Evolutionary conservation across 2,329 filamentous ascomycete species (phyloP).

Genomic region (Aciculosporium take): DNA sequence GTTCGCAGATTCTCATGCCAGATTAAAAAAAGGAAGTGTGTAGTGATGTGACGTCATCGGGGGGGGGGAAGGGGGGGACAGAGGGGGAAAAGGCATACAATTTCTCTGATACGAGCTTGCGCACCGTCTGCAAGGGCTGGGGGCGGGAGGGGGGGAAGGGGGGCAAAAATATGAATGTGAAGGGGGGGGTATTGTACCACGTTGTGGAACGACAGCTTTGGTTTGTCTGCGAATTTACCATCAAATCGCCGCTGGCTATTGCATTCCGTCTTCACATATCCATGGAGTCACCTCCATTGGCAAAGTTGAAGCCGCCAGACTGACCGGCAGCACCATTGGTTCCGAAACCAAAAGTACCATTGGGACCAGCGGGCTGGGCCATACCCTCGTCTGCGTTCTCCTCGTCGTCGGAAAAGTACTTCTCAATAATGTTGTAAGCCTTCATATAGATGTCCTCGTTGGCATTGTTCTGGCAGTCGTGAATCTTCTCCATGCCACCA

Average conservation of each 20-base stretch:
- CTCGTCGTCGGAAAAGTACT: conserved; percentile 98
- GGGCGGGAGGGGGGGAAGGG: conserved; percentile 5
- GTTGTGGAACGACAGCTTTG: not conserved
- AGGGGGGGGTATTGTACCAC: conserved; percentile 4
- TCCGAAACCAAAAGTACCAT: conserved; percentile 70
- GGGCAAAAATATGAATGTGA: conserved; percentile 7
- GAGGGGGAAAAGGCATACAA: conserved; percentile 8
- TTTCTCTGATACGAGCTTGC: conserved; percentile 14
- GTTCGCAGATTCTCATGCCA: conserved; percentile 22
- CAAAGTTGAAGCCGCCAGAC: conserved; percentile 86
- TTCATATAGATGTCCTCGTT: conserved; percentile 99
- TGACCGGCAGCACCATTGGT: conserved; percentile 42
- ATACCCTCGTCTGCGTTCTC: conserved; percentile 75
- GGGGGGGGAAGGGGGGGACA: conserved; percentile 11
- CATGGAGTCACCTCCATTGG: conserved; percentile 53
- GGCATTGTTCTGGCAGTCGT: conserved; percentile 99
- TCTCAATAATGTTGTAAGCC: conserved; percentile 99
- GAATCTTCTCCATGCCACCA: conserved; percentile 99
- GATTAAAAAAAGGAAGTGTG: conserved; percentile 13
- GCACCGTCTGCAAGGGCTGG: conserved; percentile 1
- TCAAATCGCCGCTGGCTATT: not conserved
- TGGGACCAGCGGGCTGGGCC: conserved; percentile 53
- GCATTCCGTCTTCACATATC: conserved; percentile 38
- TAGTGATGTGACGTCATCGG: conserved; percentile 19
- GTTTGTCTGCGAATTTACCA: not conserved